Conservation (phyloP, 2,329 filamentous ascomycete genomes). For the Trichoderma guizhouense region DNA sequence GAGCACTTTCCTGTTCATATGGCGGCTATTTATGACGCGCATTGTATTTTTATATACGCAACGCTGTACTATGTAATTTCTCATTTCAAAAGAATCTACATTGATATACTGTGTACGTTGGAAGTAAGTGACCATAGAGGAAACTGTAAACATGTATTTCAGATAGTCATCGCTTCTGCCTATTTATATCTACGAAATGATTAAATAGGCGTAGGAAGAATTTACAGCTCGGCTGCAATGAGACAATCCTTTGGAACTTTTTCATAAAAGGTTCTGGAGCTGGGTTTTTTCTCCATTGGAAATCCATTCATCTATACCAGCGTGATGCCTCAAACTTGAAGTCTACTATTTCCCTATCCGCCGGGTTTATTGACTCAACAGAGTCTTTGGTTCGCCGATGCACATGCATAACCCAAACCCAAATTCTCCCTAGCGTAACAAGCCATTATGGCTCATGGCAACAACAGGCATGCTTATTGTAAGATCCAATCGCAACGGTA, state of each 20-base stretch:
- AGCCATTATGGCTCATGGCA: not conserved
- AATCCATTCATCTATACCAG: not conserved
- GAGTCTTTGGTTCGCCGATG: not conserved
- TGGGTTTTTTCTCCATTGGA: not conserved
- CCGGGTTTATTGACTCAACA: not conserved
- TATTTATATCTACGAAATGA: no score
- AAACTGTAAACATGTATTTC: not conserved
- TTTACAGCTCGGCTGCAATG: not conserved
- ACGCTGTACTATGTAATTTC: not conserved
- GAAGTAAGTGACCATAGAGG: not conserved
- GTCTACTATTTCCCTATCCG: not conserved
- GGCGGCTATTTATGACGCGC: not conserved
- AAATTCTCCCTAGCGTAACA: not conserved
- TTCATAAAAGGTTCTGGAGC: not conserved
- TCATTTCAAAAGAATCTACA: not conserved
- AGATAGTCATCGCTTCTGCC: no score
- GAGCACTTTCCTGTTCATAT: not conserved
- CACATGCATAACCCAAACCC: not conserved
- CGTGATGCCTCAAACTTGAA: not conserved
- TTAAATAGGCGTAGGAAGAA: not conserved
- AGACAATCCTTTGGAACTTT: not conserved
- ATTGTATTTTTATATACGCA: not conserved
- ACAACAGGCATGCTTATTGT: not conserved
- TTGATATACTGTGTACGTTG: not conserved
- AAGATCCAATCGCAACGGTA: not conserved